These are phyloP conservation scores for Neoboletus brunneissimus DNA, from an alignment of 768 basidiomycete species.

Conservation along the genomic window DNA sequence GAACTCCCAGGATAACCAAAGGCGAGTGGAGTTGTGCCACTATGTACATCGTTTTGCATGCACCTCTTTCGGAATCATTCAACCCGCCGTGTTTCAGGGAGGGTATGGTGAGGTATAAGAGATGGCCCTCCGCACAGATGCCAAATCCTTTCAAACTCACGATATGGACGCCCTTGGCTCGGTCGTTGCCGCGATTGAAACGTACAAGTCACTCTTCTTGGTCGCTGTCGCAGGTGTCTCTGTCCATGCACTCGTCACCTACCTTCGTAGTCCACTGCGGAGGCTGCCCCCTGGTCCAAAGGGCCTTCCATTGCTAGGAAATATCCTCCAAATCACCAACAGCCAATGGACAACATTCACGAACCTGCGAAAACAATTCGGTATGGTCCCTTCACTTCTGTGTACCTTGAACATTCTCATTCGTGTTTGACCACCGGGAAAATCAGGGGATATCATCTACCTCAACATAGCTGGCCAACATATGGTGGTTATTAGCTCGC, in stretches of 20 bases:
- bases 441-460: slow-evolving; percentile 3
- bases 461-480: slow-evolving; percentile 15
- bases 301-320: slow-evolving; percentile 5
- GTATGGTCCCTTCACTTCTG: not conserved
- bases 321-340: not conserved
- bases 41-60: not conserved
- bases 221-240: not conserved
- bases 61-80: too few relatives aligned
- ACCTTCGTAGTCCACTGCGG: slow-evolving; percentile 1
- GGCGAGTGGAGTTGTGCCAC: too few relatives aligned
- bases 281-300: slow-evolving; percentile 6
- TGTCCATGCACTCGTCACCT: not conserved
- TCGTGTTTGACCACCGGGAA: not conserved
- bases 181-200: not conserved
- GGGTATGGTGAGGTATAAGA: not conserved
- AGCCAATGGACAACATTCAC: slow-evolving; percentile 5
- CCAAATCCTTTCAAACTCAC: not conserved
- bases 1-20: not conserved
- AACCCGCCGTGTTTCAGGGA: not conserved
- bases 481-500: slow-evolving; percentile 32
- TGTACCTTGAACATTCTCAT: too few relatives aligned
- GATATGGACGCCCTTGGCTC: not conserved
- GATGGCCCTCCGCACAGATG: too few relatives aligned
- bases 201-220: not conserved
- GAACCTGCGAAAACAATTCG: not conserved